These are phyloP conservation scores for Penicillium sp. DNA, from an alignment of 2,329 filamentous ascomycete genomes.

Conservation along the genomic window DNA sequence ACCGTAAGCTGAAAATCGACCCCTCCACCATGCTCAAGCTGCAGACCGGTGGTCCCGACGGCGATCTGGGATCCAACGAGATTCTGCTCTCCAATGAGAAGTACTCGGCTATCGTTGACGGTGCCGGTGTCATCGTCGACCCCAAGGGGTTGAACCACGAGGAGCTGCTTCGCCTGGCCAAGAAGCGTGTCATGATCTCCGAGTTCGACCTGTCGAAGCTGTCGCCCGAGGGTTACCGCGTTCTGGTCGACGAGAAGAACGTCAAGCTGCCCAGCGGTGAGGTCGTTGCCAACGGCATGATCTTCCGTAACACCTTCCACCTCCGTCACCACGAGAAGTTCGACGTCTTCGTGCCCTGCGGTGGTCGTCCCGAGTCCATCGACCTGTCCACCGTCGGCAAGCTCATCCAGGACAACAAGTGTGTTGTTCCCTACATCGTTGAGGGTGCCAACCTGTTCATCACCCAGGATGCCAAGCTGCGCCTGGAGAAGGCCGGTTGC, in stretches of 20 bases:
- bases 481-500: slow-evolving; percentile 90
- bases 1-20: slow-evolving; percentile 90
- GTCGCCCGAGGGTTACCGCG: slow-evolving; percentile 82
- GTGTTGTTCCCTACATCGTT: slow-evolving; percentile 86
- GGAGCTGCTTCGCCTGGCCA: slow-evolving; percentile 81
- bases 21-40: slow-evolving; percentile 83
- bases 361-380: slow-evolving; percentile 93
- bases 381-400: slow-evolving; percentile 83
- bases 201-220: slow-evolving; percentile 84
- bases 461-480: slow-evolving; percentile 94
- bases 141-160: slow-evolving; percentile 81
- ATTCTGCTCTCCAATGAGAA: slow-evolving; percentile 95
- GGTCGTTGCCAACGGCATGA: slow-evolving; percentile 81
- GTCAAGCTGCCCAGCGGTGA: slow-evolving; percentile 86
- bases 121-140: slow-evolving; percentile 90
- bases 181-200: slow-evolving; percentile 82
- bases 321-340: slow-evolving; percentile 73
- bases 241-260: slow-evolving; percentile 88
- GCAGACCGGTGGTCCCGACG: slow-evolving; percentile 96
- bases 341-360: slow-evolving; percentile 92
- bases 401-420: slow-evolving; percentile 87
- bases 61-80: slow-evolving; percentile 95
- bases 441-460: slow-evolving; percentile 99
- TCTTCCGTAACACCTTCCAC: slow-evolving; percentile 97
- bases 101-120: slow-evolving; percentile 94